phyloP scores from a whole-genome alignment of 1,284 basidiomycete species.

The Cryptococcus amylolentus region DNA sequence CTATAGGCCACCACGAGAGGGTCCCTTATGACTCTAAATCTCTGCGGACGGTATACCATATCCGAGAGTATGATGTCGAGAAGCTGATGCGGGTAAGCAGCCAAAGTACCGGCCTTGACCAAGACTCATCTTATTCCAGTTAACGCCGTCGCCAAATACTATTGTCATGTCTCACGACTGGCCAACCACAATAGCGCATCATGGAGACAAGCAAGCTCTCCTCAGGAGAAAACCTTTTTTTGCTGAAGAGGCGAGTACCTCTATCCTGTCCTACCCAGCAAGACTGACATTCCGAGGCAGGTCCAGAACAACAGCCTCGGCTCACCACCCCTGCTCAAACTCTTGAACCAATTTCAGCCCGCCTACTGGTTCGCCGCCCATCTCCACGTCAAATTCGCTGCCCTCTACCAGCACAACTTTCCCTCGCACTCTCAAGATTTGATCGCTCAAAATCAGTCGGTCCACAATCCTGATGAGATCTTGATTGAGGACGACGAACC shows the following conservation, averaged over 20 bases:
- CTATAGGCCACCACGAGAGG: constrained; percentile 56
- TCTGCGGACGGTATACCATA: constrained; percentile 86
- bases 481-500: constrained; percentile 41
- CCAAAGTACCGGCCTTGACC: constrained; percentile 1
- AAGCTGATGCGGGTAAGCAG: constrained; percentile 70
- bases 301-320: constrained; percentile 70
- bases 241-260: constrained; percentile 57
- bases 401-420: constrained; percentile 57
- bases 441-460: neutral
- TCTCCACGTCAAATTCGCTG: constrained; percentile 79
- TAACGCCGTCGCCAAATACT: constrained; percentile 36
- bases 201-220: constrained; percentile 68
- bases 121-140: constrained; percentile 17
- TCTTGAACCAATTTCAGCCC: constrained; percentile 72
- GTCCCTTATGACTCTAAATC: constrained; percentile 61
- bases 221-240: constrained; percentile 80
- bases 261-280: neutral
- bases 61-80: constrained; percentile 77
- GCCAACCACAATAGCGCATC: constrained; percentile 80
- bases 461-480: constrained; percentile 24
- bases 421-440: neutral
- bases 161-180: constrained; percentile 96
- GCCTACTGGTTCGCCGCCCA: constrained; percentile 96
- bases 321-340: constrained; percentile 79
- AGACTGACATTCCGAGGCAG: constrained; percentile 15